Evolutionary conservation across 768 basidiomycete genomes (phyloP), one percentile per base, ranked within the genome.

Genomic region (Cystofilobasidium capitatum): DNA sequence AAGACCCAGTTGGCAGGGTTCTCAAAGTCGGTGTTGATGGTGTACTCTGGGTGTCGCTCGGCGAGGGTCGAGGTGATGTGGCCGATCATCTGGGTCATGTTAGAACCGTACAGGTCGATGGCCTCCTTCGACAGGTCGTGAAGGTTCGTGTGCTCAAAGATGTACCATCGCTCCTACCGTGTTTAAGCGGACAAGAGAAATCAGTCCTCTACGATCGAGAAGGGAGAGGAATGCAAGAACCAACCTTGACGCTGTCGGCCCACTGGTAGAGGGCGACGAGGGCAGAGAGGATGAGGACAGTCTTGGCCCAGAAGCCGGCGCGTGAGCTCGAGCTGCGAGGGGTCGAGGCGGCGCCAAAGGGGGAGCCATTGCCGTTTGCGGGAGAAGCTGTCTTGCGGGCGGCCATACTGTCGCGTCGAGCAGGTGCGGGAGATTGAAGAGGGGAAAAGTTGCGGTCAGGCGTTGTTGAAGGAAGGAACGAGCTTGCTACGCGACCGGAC

Each of bases 11-110:
- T 92, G 42, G 80, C 80, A 26, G 82, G 75, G 69, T 77, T 70
- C 33, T 64, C 37, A 42, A 74, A 75, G 70, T 77, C 71, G 47
- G 74, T 76, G 51, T 73, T 71, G 71, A 78, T 74, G 37, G 74
- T 70, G 36, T 80, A 80, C 58, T 82, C 73, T 0, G 89, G 84
- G 75, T 92, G 87, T 1, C 84, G 85, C 20, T 79, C 76, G 9
- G 86, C 86, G 70, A 98, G 86, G 76, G 91, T 89, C 33, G 83
- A 74, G 66, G 93, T 80, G 71, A 98, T 91, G 76, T 91, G 86
- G 26, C 82, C 76, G 74, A 96, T 85, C 80, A 98, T 88, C 37
- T 83, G 83, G 16, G 81, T 74, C 1, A 85, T 84, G 76, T 91
- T 81, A 76, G 84, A 71, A 5, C 84, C 83, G 14, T 84, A 81